These are phyloP conservation scores for Fraxinus dipetala DNA, from an alignment of 305 asterid genomes.

Conservation along the genomic window DNA sequence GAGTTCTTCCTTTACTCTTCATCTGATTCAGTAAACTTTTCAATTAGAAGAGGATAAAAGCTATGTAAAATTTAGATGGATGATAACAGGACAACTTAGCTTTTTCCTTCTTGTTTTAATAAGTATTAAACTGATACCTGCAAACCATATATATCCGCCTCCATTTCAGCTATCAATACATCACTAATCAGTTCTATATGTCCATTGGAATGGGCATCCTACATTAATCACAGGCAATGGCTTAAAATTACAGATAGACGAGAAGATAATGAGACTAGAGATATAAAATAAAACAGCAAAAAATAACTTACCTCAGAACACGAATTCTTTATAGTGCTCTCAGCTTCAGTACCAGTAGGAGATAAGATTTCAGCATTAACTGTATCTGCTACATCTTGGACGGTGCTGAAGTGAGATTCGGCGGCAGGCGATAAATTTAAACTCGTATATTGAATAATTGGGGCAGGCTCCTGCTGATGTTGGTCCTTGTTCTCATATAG, in stretches of 20 bases:
- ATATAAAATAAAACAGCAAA: constrained; percentile 6
- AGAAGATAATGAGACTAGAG: constrained; percentile 6
- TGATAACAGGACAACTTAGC: neutral
- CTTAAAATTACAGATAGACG: constrained; percentile 19
- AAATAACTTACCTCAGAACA: constrained; percentile 41
- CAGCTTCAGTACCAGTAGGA: constrained; percentile 34
- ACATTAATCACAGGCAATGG: constrained; percentile 30
- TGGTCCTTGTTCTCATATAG: constrained; percentile 20
- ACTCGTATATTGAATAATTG: constrained; percentile 18
- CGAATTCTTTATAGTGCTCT: constrained; percentile 35
- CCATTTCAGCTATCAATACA: constrained; percentile 78
- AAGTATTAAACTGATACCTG: constrained; percentile 44
- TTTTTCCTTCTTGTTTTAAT: neutral
- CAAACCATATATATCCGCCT: constrained; percentile 69
- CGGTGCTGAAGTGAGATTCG: constrained; percentile 22
- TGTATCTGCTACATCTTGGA: constrained; percentile 30
- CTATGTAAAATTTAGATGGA: neutral
- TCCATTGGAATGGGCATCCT: constrained; percentile 42
- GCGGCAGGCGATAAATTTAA: constrained; percentile 27
- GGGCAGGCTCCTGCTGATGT: constrained; percentile 27
- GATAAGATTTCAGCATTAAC: constrained; percentile 26
- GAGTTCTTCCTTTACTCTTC: no score
- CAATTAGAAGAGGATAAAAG: neutral
- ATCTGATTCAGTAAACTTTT: no score
- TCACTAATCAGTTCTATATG: constrained; percentile 36